Evolutionary conservation across 1,284 basidiomycete genomes (phyloP), one percentile per base, ranked within the genome.

Genomic region (Rhodotorula sp.): DNA sequence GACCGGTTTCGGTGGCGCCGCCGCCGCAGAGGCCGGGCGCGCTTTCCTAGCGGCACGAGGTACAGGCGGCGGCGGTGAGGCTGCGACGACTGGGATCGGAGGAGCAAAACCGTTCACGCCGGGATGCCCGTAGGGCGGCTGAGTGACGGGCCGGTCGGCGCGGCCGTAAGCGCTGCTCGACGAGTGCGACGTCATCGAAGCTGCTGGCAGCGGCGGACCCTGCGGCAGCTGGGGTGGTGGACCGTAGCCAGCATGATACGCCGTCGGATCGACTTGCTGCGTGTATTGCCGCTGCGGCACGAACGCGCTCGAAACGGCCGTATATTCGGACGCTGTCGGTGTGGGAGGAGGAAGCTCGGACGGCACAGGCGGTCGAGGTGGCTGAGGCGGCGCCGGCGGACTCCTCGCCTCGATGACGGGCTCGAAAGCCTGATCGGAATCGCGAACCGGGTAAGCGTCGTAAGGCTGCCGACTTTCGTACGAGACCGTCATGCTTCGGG

Each of bases 11-110:
- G 68, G 48, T 64, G 47, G 8, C 23, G 31, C 23, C 59, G 31
- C 23, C 59, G 23, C 60, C 52, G 31, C 65, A 68, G 54, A 66
- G 58, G 67, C 62, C 49, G 29, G 65, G 46, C 46, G 67, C 64
- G 57, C 62, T 51, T 65, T 62, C 49, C 39, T 62, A 46, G 58
- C 46, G 6, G 70, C 57, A 10, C 49, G 57, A 1, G 21, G 48
- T 7, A 61, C 62, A 5, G 54, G 46, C 12, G 29, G 76, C 65
- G 76, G 69, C 31, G 65, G 64, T 18, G 69, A n/a, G 68, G 68
- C 34, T 39, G 60, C 39, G 48, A 61, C 48, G 31, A 34, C 20
- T 0, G 39, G 39, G 21, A 46, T 23, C 3, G 47, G 18, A 23
- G 60, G 29, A 2, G 60, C 47, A 15, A 12, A 29, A 2, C 26